These are phyloP conservation scores for Boletus semigastroideus DNA, from an alignment of 1,284 basidiomycete genomes.

Conservation along the genomic window DNA sequence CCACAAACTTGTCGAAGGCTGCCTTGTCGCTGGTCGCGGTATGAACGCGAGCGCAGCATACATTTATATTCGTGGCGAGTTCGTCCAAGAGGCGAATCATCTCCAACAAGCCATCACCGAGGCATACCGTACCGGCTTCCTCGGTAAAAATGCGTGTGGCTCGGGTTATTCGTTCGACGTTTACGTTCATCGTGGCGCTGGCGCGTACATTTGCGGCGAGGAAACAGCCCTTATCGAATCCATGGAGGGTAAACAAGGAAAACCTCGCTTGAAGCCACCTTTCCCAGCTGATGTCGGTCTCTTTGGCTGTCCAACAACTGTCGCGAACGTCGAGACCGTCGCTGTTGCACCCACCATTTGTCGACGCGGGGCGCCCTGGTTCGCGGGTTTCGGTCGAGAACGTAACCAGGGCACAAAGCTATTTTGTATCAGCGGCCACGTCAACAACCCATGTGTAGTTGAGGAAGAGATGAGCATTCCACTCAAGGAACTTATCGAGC, in stretches of 20 bases:
- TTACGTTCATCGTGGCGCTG: conserved; percentile 95
- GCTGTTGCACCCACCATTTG: conserved; percentile 97
- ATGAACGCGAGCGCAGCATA: conserved; percentile 99
- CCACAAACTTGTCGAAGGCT: conserved; percentile 97
- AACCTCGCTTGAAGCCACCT: conserved; percentile 97
- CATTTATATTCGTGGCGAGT: conserved; percentile 99
- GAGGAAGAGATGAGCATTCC: conserved; percentile 99
- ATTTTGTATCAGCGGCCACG: conserved; percentile 95
- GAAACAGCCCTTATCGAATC: conserved; percentile 98
- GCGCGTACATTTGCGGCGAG: conserved; percentile 98
- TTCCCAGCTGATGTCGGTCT: conserved; percentile 98
- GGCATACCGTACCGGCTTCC: conserved; percentile 89
- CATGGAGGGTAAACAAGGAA: conserved; percentile 97
- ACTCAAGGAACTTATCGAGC: conserved; percentile 90
- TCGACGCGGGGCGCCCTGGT: conserved; percentile 90
- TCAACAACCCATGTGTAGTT: conserved; percentile 97
- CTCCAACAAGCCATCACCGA: conserved; percentile 95
- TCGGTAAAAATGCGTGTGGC: conserved; percentile 92
- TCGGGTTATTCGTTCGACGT: conserved; percentile 95
- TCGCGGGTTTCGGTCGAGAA: conserved; percentile 88
- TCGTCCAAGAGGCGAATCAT: conserved; percentile 92
- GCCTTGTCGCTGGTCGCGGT: conserved; percentile 93
- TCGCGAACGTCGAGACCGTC: conserved; percentile 98
- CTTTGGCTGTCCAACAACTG: conserved; percentile 96
- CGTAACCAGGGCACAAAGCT: conserved; percentile 96